Evolutionary conservation across 306 rosid genomes (phyloP), one percentile per base, ranked within the genome.

Genomic region (Hippophae tibetana): DNA sequence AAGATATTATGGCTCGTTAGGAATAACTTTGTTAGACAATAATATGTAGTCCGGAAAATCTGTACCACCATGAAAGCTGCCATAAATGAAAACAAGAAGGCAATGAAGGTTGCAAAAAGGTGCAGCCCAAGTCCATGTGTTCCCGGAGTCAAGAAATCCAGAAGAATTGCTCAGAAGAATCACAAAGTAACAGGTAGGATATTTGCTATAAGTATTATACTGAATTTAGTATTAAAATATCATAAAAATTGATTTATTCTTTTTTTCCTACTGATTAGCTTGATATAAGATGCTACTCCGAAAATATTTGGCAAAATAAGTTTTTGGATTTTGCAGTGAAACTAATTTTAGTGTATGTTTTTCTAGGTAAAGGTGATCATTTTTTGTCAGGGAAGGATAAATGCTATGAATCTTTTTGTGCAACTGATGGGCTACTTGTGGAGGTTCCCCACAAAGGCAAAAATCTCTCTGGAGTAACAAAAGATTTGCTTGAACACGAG

Each of bases 11-110:
- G 52, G 61, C 43, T 8, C 7, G 5, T 12, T 6, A n/a, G 52
- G 54, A 48, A 57, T 64, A 27, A 13, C 45, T 48, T 40, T 45
- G 26, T 64, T 23, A 53, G 50, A 50, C 9, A 57, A 14, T 55
- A 47, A 67, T 69, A 57, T 60, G 56, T 61, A 60, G 47, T 52
- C 58, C 65, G n/a, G 86, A 72, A 75, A 69, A 70, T 54, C 63
- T 55, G 68, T 55, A 52, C 58, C 52, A 54, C 46, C 75, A 84
- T 82, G 95, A 82, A 60, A 57, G 46, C 60, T 8, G 66, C 64
- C 23, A 70, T 60, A 55, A 57, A 69, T 51, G 62, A 42, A 40
- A 65, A 43, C 47, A 56, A 57, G n/a, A 79, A 69, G 43, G 66
- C 77, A 41, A 58, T 43, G 44, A 81, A 77, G 70, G 69, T 66